Base-by-base conservation (phyloP, 352 stramenopile species). In the Achlya hypogyna region DNA sequence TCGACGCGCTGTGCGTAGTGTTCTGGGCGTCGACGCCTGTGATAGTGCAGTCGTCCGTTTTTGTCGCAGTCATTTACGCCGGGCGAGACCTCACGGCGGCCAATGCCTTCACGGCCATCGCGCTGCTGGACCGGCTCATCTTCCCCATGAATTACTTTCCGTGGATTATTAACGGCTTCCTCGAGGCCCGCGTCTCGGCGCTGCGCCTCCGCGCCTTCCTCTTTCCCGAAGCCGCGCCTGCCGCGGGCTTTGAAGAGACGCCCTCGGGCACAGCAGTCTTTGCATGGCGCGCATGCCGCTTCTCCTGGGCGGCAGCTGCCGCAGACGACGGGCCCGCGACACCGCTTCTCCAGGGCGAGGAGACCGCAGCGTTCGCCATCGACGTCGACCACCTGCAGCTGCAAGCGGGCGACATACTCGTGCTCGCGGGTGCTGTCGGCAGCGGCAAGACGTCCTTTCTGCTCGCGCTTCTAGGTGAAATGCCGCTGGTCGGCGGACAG, bases 121-220 rank as follows among this genome's bases (percentile, higher is more conserved):
- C 88, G 22, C 65, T 96, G 49, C 75, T 96, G 0, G 86, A 96
- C 52, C 84, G 87, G 5, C 76, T 96, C 8, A 90, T 96, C 29
- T 96, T 91, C 62, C 88, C 88, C 0, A 96, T 96, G 83, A 96
- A 96, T 52, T 94, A 92, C 49, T 95, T 96, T 32, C 87, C 87
- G 22, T 96, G 87, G 86, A 92, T 96, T 70, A 87, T 96, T 66
- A 96, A 94, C 35, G 87, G 86, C 5, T 88, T 96, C 53, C 74
- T 96, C 0, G 89, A 96, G 62, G 87, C 87, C 5, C 75, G 72
- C 8, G 84, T 96, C 9, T 96, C 88, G 45, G 86, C 83, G 16
- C 65, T 88, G 18, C 80, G 88, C 20, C 81, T 96, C 42, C 80
- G 86, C 27, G 69, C 54, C 25, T 96, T 89, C 34, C 69, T 96